Base-by-base conservation (phyloP, 2,329 filamentous ascomycete species). In the Stachybotrys chartarum region DNA sequence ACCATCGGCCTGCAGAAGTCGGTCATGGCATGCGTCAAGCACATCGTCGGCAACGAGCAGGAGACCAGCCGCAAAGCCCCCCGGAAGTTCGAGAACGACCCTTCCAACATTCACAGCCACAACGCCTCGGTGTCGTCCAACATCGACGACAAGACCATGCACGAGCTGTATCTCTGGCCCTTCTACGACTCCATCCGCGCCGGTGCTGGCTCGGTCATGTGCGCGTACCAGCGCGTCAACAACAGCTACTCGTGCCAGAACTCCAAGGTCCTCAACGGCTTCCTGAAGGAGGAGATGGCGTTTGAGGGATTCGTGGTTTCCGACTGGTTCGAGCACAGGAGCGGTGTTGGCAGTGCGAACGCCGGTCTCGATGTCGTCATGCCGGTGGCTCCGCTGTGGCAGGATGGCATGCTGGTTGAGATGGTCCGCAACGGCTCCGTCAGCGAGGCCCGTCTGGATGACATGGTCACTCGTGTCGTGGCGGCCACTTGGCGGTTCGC, bases 31-130 rank as follows among this genome's bases (percentile, higher is more conserved):
- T 17, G 16, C 3, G 86, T 87, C 57, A 81, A 81, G 16, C 81
- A 90, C 63, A 88, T 87, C 1, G 82, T 93, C 61, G 78, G 81
- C 58, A 90, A 88, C 35, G 88, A 91, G 53, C 90, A 94, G 66
- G 83, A 86, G 63, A 84, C 85, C 3, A 90, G 90, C 62, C 84
- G 93, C 45, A 87, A 94, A 67, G 88, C 90, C 55, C 90, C 85
- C 73, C 84, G 77, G 77, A 93, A 81, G 79, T 83, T 86, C 60
- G 79, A 76, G 55, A 79, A 86, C 47, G 79, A 71, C 17, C 66
- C 78, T 6, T 66, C 68, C 5, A 65, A 67, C 0, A 70, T 71
- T 64, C 76, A 67, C 64, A 74, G 62, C 5, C 18, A 39, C 50
- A 17, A 52, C 30, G 79, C 84, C 60, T 78, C 83, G 10, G 68